A percentile compares a stretch with the other conserved stretches of the same genome.
Evolutionary conservation across 176 grass and related monocot species (phyloP).

Genomic region (Aegilops bicornis): DNA sequence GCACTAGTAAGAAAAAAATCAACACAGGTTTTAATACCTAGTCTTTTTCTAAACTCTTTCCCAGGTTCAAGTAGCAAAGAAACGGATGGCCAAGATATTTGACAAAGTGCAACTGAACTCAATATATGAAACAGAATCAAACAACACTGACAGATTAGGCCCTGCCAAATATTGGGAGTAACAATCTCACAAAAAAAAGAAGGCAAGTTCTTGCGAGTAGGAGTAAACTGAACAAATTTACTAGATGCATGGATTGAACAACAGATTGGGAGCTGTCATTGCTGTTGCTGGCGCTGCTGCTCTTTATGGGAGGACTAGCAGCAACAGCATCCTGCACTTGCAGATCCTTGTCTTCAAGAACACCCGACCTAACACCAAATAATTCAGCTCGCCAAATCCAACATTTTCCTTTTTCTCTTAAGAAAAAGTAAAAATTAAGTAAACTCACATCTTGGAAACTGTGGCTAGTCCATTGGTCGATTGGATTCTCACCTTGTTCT

Average conservation of each 20-base stretch:
- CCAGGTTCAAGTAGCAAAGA: background rate
- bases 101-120: background rate
- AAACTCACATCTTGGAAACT: background rate
- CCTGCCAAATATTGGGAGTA: background rate
- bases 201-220: background rate
- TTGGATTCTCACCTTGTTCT: slow-evolving; percentile 26
- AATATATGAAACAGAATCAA: slow-evolving; percentile 16
- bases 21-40: slow-evolving; percentile 2
- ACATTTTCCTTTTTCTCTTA: background rate
- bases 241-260: slow-evolving; percentile 14
- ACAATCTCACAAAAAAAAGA: background rate
- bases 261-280: slow-evolving; percentile 13
- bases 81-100: slow-evolving; percentile 36
- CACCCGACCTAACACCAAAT: slow-evolving; percentile 11
- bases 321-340: slow-evolving; percentile 12
- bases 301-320: background rate
- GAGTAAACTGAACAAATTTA: no score
- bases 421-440: background rate
- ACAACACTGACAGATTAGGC: slow-evolving; percentile 11
- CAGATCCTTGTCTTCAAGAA: slow-evolving; percentile 35
- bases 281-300: background rate
- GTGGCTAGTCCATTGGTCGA: background rate
- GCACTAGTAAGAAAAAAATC: background rate
- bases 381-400: background rate
- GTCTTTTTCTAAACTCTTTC: background rate